Conservation (phyloP, 352 stramenopile species). For the Pythium utonaiense region DNA sequence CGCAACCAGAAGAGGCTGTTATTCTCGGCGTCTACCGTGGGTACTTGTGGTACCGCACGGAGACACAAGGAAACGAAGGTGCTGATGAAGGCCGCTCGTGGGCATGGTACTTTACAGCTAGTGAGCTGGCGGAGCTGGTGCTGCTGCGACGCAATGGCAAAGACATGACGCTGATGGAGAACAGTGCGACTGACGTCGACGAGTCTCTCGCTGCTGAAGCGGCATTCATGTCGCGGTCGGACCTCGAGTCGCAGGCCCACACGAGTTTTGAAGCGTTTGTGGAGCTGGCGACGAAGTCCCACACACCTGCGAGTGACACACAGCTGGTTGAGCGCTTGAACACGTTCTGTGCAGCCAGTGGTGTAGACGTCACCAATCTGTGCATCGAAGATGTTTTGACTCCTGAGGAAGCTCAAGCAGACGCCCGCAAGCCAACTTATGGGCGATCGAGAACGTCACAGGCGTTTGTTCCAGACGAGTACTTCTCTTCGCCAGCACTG, state of each 20-base stretch:
- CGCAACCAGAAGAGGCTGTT: constrained; percentile 95
- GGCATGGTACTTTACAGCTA: constrained; percentile 95
- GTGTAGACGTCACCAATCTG: constrained; percentile 81
- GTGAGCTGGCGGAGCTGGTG: constrained; percentile 85
- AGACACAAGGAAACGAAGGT: constrained; percentile 96
- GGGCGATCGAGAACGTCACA: constrained; percentile 26
- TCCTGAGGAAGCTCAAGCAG: constrained; percentile 21
- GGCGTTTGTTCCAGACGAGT: constrained; percentile 60
- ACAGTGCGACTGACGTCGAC: constrained; percentile 65
- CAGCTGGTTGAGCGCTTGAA: constrained; percentile 86
- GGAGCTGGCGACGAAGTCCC: constrained; percentile 52
- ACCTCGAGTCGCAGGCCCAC: constrained; percentile 44
- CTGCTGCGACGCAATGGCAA: constrained; percentile 78
- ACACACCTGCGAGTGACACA: constrained; percentile 72
- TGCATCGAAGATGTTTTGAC: constrained; percentile 59
- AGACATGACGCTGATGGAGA: constrained; percentile 85
- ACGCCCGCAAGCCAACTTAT: constrained; percentile 1
- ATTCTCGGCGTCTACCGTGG: constrained; percentile 92
- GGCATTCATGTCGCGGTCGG: constrained; percentile 42
- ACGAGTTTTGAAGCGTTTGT: constrained; percentile 56
- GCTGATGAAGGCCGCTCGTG: constrained; percentile 89
- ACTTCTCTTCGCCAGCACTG: constrained; percentile 66
- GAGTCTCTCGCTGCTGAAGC: constrained; percentile 23
- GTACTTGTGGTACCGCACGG: constrained; percentile 93
- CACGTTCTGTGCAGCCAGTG: constrained; percentile 69